Base-by-base conservation (phyloP, 441 rosid species). In the Gossypium schwendimanii region DNA sequence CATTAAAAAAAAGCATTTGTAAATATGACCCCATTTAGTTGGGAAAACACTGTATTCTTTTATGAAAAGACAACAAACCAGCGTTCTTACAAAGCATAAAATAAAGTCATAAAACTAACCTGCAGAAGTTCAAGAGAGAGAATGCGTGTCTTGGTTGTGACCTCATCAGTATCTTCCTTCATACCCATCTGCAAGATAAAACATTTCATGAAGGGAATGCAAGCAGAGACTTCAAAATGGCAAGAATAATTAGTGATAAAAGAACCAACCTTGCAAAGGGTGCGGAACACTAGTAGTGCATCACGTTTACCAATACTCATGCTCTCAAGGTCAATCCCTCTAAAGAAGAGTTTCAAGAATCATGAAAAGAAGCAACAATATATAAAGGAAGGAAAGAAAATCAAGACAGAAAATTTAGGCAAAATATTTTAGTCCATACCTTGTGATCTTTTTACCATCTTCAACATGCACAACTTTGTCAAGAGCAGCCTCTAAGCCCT, bases 401-500 rank as follows among this genome's bases (percentile, higher is more conserved):
- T 15, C 18, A 69, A 64, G 61, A 55, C 18, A 76, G 33, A 41
- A 47, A 63, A 14, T 26, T 18, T 50, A 55, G 74, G 62, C 24
- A 76, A 75, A 76, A 50, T 41, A 75, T 72, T 71, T 78, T 88
- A 53, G 69, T 36, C 18, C 60, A 49, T 66, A 93, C 98, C 99
- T 79, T 76, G 87, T 83, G 65, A 93, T 92, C 84, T 85, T 93
- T 84, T 92, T 90, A 70, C 99, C 98, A 86, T 96, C 99, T 87
- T 93, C 99, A 80, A 80, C 85, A 85, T 93, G 96, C 78, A 93
- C 97, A 69, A 94, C 98, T 85, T 96, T 91, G 88, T 96, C 98
- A 63, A 96, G 99, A 78, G 89, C 97, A 52, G 99, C 99, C 90
- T 96, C 99, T 79, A 96, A 82, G 77, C 98, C 99, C 98, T 96